Percentiles rank a stretch among this genome's conserved stretches.
These are phyloP conservation scores for Erodium trifolium DNA, from an alignment of 441 rosid genomes.

Conservation along the genomic window DNA sequence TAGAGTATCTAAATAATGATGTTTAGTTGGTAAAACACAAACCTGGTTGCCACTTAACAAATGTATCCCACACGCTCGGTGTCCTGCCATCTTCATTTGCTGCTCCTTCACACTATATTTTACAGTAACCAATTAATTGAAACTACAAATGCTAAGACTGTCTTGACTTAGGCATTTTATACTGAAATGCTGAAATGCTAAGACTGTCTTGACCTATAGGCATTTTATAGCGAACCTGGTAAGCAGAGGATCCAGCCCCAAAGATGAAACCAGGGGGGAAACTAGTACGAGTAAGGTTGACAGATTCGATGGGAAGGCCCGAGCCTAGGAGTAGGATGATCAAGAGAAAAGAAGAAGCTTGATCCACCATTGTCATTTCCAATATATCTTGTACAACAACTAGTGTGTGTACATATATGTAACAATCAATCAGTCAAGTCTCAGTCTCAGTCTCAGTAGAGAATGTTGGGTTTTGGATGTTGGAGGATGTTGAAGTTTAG, in stretches of 20 bases:
- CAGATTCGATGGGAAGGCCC: background rate
- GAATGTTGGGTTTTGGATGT: no score
- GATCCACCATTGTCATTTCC: background rate
- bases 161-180: no score
- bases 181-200: no score
- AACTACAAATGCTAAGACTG: background rate
- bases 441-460: no score
- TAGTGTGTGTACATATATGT: background rate
- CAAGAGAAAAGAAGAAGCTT: background rate
- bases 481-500: no score
- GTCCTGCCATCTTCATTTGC: constrained; percentile 42
- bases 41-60: constrained; percentile 43
- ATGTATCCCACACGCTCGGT: constrained; percentile 56
- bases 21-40: background rate
- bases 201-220: no score
- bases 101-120: constrained; percentile 56
- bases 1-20: no score
- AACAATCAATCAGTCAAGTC: no score
- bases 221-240: constrained; percentile 4
- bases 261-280: constrained; percentile 13
- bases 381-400: background rate
- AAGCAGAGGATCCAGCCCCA: constrained; percentile 15
- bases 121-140: background rate
- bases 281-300: constrained; percentile 1
- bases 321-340: background rate